Base-by-base conservation (phyloP, 2,329 filamentous ascomycete genomes). In the Sporothrix schenckii region DNA sequence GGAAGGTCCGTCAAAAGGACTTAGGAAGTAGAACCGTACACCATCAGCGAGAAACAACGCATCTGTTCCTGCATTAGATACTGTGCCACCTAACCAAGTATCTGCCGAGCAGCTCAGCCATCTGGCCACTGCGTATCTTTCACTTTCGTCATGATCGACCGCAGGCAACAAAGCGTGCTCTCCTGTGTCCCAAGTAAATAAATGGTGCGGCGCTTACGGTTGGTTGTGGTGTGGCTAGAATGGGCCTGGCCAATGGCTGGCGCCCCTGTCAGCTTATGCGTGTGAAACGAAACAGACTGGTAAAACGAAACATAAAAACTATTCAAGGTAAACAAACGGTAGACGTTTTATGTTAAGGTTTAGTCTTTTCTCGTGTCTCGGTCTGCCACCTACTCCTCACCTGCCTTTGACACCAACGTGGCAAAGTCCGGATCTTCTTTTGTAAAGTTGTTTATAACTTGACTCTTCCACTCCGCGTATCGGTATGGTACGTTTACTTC, bases 1-100 rank as follows among this genome's bases (percentile, higher is more conserved):
- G 39, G 14, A 41, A n/a, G 6, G 34, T 34, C 34, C 34, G 34
- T 34, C 34, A 5, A 34, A 34, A 34, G 30, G 30, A 34, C 4
- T 2, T 4, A 34, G 24, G 49, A 44, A n/a, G 49, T 11, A 53
- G 24, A 53, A 27, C 19, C 53, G n/a, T 19, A 49, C 47, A 53
- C 49, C 30, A 49, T 66, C 49, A 7, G n/a, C 47, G 21, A 53
- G 27, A n/a, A 50, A 19, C 61, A 14, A 53, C 24, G 21, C 30
- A 66, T 66, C 63, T 66, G 63, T 53, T 66, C 63, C 63, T 66
- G 63, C 49, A 54, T 66, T 41, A 50, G 61, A 34, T 16, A 65
- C 44, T 7, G 16, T 50, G 44, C 14, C 11, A 34, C 16, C 61
- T 58, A 5, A 16, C 30, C 14, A 3, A 11, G 5, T 50, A 34